Evolutionary conservation across 305 asterid species (phyloP).

Genomic region (Solanum hybrid): DNA sequence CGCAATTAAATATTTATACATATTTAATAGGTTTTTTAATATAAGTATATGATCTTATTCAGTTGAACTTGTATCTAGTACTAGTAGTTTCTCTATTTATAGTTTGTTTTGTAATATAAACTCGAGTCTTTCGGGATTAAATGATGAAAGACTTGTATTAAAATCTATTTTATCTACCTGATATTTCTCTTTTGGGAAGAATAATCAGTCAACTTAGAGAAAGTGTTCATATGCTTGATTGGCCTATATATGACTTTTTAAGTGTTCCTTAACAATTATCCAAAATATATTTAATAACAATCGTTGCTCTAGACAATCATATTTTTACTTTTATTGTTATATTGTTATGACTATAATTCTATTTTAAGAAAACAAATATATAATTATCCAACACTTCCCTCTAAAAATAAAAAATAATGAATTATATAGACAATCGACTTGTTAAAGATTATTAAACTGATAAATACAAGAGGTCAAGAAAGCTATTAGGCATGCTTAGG

Average conservation of each 20-base stretch:
- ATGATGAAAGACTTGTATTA: background rate
- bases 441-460: background rate
- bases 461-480: background rate
- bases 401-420: background rate
- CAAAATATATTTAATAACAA: background rate
- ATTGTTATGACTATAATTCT: background rate
- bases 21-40: background rate
- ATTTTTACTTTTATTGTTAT: too few species aligned
- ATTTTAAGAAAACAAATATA: background rate
- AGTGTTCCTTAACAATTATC: background rate
- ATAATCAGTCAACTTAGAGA: background rate
- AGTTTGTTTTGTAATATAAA: background rate
- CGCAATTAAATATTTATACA: background rate
- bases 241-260: background rate
- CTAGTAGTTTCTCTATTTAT: background rate
- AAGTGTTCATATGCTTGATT: background rate
- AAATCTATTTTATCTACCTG: background rate
- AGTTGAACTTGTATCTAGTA: too few species aligned
- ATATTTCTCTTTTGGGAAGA: background rate
- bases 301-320: background rate
- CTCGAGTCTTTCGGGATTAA: fast-evolving
- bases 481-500: background rate
- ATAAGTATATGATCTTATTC: background rate
- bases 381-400: background rate
- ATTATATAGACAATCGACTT: background rate